phyloP scores from a whole-genome alignment of 2,329 filamentous ascomycete genomes.

The Teratosphaeria nubilosa region DNA sequence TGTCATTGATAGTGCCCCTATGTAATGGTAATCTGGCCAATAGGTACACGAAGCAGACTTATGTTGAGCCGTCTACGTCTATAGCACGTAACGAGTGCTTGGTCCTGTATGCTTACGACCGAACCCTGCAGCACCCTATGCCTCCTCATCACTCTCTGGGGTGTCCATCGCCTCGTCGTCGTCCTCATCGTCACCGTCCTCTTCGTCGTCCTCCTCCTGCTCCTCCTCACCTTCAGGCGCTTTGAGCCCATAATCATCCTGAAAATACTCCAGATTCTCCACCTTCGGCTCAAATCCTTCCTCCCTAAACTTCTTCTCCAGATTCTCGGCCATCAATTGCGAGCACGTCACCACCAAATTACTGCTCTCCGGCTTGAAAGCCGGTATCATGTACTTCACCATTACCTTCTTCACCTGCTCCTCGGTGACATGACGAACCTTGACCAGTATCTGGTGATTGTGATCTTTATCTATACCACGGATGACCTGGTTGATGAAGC shows the following conservation, averaged over 20 bases:
- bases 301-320: constrained; percentile 62
- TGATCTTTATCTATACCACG: constrained; percentile 66
- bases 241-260: constrained; percentile 81
- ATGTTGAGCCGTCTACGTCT: background rate
- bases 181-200: constrained; percentile 40
- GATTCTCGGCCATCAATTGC: constrained; percentile 69
- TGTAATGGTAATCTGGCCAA: background rate
- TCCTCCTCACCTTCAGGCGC: constrained; percentile 51
- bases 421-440: constrained; percentile 63
- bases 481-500: constrained; percentile 74
- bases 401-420: constrained; percentile 70
- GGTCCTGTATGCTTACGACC: background rate
- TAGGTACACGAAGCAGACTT: background rate
- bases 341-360: constrained; percentile 86
- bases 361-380: constrained; percentile 70
- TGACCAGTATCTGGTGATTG: constrained; percentile 63
- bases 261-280: constrained; percentile 65
- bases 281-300: constrained; percentile 72
- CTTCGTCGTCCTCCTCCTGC: constrained; percentile 50
- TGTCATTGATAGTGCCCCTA: no score
- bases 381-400: constrained; percentile 61
- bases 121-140: background rate
- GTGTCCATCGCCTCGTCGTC: constrained; percentile 4
- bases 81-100: background rate
- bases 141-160: constrained; percentile 1